Conservation (phyloP, 495 filamentous ascomycete genomes). For the Xylaria nigripes region DNA sequence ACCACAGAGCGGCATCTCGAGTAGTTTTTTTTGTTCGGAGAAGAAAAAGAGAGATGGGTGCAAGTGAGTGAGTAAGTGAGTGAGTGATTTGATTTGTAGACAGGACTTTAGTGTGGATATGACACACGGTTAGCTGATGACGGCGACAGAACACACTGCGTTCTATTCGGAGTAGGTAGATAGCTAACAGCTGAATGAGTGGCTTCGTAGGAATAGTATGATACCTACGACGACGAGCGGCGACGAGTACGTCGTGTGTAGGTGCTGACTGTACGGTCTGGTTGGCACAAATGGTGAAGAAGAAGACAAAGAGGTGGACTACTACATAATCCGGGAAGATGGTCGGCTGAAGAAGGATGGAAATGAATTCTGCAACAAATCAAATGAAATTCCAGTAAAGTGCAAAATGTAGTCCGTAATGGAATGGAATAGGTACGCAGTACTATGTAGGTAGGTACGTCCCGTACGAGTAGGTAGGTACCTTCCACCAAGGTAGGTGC, state of each 20-base stretch:
- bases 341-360: slow-evolving; percentile 2
- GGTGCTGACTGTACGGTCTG: slow-evolving; percentile 4
- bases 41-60: not conserved
- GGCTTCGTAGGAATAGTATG: not conserved
- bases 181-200: no score
- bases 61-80: no score
- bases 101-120: not conserved
- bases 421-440: not conserved
- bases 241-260: not conserved
- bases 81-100: not conserved
- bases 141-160: not conserved
- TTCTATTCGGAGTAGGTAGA: no score
- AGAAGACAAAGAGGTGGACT: not conserved
- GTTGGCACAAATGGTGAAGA: slow-evolving; percentile 12
- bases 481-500: no score
- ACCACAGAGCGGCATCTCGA: slow-evolving; percentile 37
- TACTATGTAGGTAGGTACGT: no score
- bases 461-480: no score
- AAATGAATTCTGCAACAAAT: slow-evolving; percentile 14
- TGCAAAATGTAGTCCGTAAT: not conserved
- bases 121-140: not conserved
- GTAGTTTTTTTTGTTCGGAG: not conserved
- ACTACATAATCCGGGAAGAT: not conserved
- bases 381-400: not conserved
- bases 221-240: not conserved